A percentile compares a stretch with the other conserved stretches of the same genome.
phyloP scores from a whole-genome alignment of 306 rosid species.

The Cicer yamashitae region DNA sequence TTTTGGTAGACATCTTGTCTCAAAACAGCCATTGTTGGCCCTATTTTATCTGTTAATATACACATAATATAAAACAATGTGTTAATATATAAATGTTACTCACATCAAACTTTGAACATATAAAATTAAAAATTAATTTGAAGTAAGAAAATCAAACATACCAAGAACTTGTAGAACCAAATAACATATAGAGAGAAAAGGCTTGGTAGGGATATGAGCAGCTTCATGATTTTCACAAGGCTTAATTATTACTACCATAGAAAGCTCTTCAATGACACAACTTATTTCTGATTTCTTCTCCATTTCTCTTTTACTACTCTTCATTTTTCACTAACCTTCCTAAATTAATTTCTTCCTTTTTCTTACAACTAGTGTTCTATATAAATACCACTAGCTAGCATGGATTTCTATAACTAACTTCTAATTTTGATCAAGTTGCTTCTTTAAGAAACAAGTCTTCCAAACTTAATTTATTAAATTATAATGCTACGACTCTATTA shows the following conservation, averaged over 20 bases:
- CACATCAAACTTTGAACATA: conserved; percentile 22
- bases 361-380: neutral
- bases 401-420: conserved; percentile 31
- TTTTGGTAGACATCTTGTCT: conserved; percentile 82
- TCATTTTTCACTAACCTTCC: conserved; percentile 40
- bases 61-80: conserved; percentile 28
- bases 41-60: conserved; percentile 77
- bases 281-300: conserved; percentile 68
- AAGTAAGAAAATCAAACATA: conserved; percentile 32
- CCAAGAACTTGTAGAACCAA: conserved; percentile 87
- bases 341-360: neutral
- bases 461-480: conserved; percentile 23
- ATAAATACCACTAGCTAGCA: conserved; percentile 11
- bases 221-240: conserved; percentile 41
- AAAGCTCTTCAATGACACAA: conserved; percentile 69
- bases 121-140: neutral
- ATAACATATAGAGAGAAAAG: conserved; percentile 72
- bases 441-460: conserved; percentile 30
- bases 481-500: conserved; percentile 1
- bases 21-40: conserved; percentile 89
- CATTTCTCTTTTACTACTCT: conserved; percentile 52
- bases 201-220: conserved; percentile 66
- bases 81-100: conserved; percentile 6
- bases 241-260: conserved; percentile 52
- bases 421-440: conserved; percentile 21